Conservation (phyloP, 257 asterid genomes). For the Fraxinus anomala region DNA sequence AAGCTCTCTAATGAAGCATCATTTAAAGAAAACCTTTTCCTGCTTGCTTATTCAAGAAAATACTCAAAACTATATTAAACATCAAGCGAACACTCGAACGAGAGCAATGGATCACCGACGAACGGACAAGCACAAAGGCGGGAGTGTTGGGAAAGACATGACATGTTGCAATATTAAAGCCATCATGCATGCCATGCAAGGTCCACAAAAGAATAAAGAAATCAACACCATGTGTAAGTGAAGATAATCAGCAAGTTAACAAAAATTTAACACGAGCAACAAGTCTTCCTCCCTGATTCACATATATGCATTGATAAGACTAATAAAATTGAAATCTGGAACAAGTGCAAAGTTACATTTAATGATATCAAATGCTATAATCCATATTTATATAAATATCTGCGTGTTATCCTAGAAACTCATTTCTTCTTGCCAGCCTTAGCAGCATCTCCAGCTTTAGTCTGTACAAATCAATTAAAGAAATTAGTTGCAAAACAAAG, state of each 20-base stretch:
- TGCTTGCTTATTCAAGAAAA: too few species aligned
- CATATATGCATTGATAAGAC: neutral
- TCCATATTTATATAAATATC: too few species aligned
- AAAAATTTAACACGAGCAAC: neutral
- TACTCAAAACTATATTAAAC: too few species aligned
- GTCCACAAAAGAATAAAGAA: neutral
- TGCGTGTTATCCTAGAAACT: neutral
- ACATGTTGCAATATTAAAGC: neutral
- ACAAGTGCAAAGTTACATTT: too few species aligned
- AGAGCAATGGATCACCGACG: too few species aligned
- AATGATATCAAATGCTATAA: too few species aligned
- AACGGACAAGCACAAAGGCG: too few species aligned
- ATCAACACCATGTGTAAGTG: neutral
- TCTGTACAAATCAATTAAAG: conserved; percentile 24
- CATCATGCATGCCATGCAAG: neutral
- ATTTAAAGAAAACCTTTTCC: too few species aligned
- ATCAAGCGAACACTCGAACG: too few species aligned
- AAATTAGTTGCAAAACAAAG: neutral
- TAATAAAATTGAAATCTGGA: too few species aligned
- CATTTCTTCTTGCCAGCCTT: conserved; percentile 36
- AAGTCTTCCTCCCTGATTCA: neutral
- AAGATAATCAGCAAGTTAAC: neutral
- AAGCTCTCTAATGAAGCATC: too few species aligned
- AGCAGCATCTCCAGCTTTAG: conserved; percentile 45
- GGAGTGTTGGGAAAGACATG: neutral